Evolutionary conservation across 495 filamentous ascomycete genomes (phyloP).

Genomic region (Chaetomium fimeti): DNA sequence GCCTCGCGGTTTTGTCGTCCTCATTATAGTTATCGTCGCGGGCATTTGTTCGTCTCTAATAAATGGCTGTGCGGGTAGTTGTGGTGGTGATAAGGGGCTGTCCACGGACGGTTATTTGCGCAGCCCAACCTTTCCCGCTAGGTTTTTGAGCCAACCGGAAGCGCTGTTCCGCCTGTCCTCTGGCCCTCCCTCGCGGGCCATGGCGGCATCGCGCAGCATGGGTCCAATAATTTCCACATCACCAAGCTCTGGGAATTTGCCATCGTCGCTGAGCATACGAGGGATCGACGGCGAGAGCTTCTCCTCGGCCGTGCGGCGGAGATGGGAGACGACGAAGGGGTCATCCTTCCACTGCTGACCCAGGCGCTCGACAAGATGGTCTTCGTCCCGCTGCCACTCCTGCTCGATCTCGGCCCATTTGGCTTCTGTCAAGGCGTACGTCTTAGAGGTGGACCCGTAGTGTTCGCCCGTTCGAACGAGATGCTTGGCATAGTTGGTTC

Average conservation of each 20-base stretch:
- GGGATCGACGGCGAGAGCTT: conserved; percentile 45
- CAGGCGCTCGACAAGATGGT: conserved; percentile 53
- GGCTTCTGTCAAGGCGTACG: conserved; percentile 72
- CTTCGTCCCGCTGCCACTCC: conserved; percentile 65
- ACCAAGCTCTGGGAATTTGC: conserved; percentile 82
- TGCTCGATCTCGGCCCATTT: conserved; percentile 81
- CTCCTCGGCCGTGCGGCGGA: conserved; percentile 41
- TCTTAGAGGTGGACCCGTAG: conserved; percentile 79
- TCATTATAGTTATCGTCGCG: conserved; percentile 8
- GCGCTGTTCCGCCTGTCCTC: conserved; percentile 42
- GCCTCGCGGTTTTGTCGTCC: not conserved
- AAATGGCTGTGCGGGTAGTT: not conserved
- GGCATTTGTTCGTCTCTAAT: not conserved
- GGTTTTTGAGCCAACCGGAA: conserved; percentile 44
- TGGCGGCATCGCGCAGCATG: conserved; percentile 66
- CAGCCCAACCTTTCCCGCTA: conserved; percentile 47
- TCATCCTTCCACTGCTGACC: conserved; percentile 41
- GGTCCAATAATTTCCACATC: conserved; percentile 91
- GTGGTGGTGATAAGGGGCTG: conserved; percentile 1
- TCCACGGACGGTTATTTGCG: conserved; percentile 30
- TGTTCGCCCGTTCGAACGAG: conserved; percentile 82
- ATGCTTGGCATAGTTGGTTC: conserved; percentile 79
- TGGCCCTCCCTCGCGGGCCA: conserved; percentile 41
- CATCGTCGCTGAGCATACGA: conserved; percentile 58
- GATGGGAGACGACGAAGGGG: conserved; percentile 28